These are phyloP conservation scores for Coccomyxa subellipsoidea DNA, from an alignment of 163 green algal genomes.

Conservation along the genomic window DNA sequence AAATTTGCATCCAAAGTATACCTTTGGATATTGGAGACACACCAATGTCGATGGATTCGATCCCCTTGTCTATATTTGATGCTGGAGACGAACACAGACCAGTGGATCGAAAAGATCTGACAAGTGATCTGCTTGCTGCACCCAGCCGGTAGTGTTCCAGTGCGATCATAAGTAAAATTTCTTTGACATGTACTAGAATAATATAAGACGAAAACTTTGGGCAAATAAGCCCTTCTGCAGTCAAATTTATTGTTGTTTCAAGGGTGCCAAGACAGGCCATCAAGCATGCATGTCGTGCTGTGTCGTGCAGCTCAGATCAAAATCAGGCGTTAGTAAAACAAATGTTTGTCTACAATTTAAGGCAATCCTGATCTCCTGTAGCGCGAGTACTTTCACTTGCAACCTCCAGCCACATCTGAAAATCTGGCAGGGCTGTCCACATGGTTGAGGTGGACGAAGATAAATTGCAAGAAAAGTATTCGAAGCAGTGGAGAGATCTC, in stretches of 20 bases:
- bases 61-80: not conserved
- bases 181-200: no score
- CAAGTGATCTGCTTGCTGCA: not conserved
- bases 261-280: no score
- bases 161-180: not conserved
- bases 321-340: no score
- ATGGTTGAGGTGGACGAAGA: not conserved
- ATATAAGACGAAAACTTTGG: no score
- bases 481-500: conserved; percentile 2
- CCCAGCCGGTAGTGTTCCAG: not conserved
- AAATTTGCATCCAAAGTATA: not conserved
- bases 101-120: not conserved
- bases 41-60: not conserved
- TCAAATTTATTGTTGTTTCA: no score
- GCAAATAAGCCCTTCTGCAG: no score
- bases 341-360: no score
- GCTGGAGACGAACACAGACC: not conserved
- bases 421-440: not conserved
- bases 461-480: not conserved
- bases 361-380: no score
- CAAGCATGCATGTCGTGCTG: no score
- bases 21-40: not conserved
- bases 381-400: no score
- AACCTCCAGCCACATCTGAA: no score
- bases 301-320: no score